Evolutionary conservation across 1,284 basidiomycete genomes (phyloP), one percentile per base, ranked within the genome.

Genomic region (Bothia castanella): DNA sequence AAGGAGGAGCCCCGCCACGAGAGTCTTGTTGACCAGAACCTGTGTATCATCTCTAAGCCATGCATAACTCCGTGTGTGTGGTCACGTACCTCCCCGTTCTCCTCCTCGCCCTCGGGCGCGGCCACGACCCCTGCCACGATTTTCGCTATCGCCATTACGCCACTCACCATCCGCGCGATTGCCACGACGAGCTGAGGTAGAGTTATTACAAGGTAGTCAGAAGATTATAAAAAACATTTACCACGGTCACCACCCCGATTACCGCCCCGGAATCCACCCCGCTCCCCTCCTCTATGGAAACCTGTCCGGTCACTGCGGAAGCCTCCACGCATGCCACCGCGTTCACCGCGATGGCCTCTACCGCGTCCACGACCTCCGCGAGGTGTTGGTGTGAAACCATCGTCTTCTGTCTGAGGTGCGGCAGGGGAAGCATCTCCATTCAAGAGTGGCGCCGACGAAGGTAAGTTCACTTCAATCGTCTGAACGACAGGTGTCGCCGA

Each of bases 351-450:
- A 49, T 65, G 23, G 58, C 76, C 74, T 47, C 75, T 64, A 45
- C 71, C 71, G 53, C 75, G 68, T 42, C 77, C 74, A 45, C 74
- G 70, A 51, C 68, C 71, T 27, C 71, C 70, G 2, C 70, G 67
- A 8, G 61, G 46, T 16, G 78, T 68, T 45, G 72, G 74, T 6
- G 69, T 79, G 65, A 89, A 88, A 0, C 85, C 85, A 38, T 87
- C 85, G 0, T 82, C 80, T 30, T 80, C 83, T 10, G 66, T 62
- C 14, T 58, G 60, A 21, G 62, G 54, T 21, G 62, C n/a, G n/a
- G n/a, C 57, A 13, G 65, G 50, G 9, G 61, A 60, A 13, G 49
- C 57, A 57, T 57, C 68, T 49, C 68, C 64, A 23, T 65, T 67
- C 30, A 62, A 16, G 23, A 52, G 57, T 14, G 66, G 61, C 25